Evolutionary conservation across 768 basidiomycete genomes (phyloP), one percentile per base, ranked within the genome.

Genomic region (Amanita pseudoporphyria): DNA sequence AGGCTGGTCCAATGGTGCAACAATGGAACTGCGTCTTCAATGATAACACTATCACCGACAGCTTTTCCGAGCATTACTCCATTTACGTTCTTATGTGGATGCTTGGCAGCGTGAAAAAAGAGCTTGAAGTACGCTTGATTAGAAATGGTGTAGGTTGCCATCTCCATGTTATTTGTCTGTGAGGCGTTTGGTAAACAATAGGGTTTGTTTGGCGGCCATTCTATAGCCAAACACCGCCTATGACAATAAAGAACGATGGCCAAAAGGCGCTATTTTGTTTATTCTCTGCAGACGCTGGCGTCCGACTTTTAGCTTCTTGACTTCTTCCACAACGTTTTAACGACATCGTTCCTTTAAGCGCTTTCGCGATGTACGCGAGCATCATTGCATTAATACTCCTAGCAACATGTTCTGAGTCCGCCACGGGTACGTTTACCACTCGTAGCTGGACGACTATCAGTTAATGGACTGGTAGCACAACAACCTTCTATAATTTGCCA

Each of bases 1-100:
- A 92, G 71, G 56, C 76, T 82, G 6, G 86, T 87, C 87, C 87
- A 91, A 60, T 88, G 81, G 60, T 92, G 88, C 45, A 88, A 73
- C 31, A 92, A 70, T 13, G 89, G 89, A 33, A 92, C 69, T 2
- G 80, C 75, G 58, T 91, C 87, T 43, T 70, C 66, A 43, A 85
- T 73, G 47, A 62, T 62, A 37, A 86, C 74, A 1, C 58, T 60
- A 2, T 64, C 58, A 13, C 53, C 26, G 36, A 22, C 47, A 14
- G 58, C 50, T 40, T 67, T 75, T 31, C 87, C 87, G 1, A 91
- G 64, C n/a, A 92, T 68, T 6, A 90, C 78, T 3, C 89, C 89
- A 47, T 86, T 84, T 21, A 87, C 81, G n/a, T 74, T 71, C 45
- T 69, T 71, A 53, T 87, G 82, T 1, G 89, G 87, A 59, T 87